Conservation (phyloP, 1,284 basidiomycete species). For the Schizophyllum commune region DNA sequence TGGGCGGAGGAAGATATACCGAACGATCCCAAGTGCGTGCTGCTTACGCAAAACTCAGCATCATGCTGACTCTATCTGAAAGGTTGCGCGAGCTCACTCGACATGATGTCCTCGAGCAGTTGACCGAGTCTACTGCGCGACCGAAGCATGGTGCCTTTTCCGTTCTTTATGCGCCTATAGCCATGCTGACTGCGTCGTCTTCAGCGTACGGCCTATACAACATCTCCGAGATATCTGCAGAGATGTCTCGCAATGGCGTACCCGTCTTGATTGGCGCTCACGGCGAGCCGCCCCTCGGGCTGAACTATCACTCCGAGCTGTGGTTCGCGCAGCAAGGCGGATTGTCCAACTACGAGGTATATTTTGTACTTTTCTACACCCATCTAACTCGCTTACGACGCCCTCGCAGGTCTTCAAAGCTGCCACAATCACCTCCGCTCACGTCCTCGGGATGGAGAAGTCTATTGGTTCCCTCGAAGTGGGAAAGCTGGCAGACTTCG, state of each 20-base stretch:
- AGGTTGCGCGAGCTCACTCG: constrained; percentile 53
- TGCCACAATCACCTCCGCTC: constrained; percentile 56
- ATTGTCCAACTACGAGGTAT: constrained; percentile 37
- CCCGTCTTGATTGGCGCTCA: constrained; percentile 64
- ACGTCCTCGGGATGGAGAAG: constrained; percentile 50
- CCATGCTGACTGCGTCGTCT: background rate
- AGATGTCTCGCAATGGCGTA: constrained; percentile 57
- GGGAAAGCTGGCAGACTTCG: constrained; percentile 63
- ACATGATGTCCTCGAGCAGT: constrained; percentile 54
- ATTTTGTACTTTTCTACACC: background rate
- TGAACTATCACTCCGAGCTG: constrained; percentile 73
- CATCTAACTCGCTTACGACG: background rate
- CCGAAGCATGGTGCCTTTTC: constrained; percentile 45
- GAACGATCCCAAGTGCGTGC: constrained; percentile 59
- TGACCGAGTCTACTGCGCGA: constrained; percentile 54
- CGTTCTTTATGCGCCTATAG: background rate
- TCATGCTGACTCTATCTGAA: too few species aligned
- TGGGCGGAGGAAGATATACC: constrained; percentile 61
- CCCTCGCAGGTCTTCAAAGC: constrained; percentile 48
- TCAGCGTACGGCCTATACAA: constrained; percentile 61
- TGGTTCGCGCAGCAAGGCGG: constrained; percentile 55
- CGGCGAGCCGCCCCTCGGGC: constrained; percentile 63
- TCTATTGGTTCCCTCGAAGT: constrained; percentile 54
- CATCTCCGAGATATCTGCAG: constrained; percentile 55
- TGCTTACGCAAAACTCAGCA: too few species aligned